Base-by-base conservation (phyloP, 208 protist genomes). In the Acanthamoeba royreba region DNA sequence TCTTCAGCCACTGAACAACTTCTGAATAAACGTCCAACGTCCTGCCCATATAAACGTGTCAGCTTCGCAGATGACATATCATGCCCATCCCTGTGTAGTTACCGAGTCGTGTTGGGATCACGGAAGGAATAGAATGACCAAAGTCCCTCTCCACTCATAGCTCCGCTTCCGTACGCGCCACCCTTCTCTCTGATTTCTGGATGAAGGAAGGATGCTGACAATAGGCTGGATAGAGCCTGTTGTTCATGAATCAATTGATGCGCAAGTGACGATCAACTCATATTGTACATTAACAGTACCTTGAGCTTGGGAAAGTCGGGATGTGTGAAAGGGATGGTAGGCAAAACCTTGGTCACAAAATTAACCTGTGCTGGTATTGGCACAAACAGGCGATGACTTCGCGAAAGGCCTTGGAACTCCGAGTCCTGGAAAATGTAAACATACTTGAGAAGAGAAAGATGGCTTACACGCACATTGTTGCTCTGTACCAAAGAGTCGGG, bases 111-210 rank as follows among this genome's bases (percentile, higher is more conserved):
- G 66, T 92, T 92, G 61, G 88, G 88, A 31, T 92, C 88, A 31
- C 88, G 88, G 88, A 66, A 92, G 40, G 88, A 92, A n/a, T 92
- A 92, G 66, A 66, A 92, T 13, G 88, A 74, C 53, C 53, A 92
- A 31, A 92, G 66, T 53, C 88, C 88, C 28, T 92, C 88, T 13
- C 88, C 88, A 31, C 33, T 66, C 25, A 83, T 74, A 22, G 91
- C 81, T 25, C 95, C 95, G 40, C 89, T 89, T 46, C 95, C 95
- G 66, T 96, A 96, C 1, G 95, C 95, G 4, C 95, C 95, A 63
- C 95, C 95, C 49, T 96, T 96, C 55, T 96, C 95, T 33, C 95
- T 83, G 74, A 96, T 96, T 35, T 96, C 92, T 35, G 88, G 88
- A 40, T 96, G 95, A 22, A 96, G 93, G 49, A 87, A 95, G 28